Evolutionary conservation across 257 asterid genomes (phyloP).

Genomic region (Catharanthus roseus): DNA sequence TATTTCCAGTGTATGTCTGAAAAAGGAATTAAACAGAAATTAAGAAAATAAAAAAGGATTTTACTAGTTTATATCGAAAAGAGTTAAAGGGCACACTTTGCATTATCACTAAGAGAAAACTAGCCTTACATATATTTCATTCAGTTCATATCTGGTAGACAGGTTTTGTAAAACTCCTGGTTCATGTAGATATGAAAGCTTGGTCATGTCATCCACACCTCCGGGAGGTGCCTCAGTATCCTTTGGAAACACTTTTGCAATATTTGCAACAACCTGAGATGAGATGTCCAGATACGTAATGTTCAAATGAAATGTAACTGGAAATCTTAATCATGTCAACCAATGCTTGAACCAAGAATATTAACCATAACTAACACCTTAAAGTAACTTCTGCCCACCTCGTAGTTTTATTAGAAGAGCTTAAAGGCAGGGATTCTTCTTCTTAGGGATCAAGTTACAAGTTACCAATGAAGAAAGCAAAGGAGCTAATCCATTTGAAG

Average conservation of each 20-base stretch:
- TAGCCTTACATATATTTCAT: constrained; percentile 86
- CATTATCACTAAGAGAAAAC: constrained; percentile 12
- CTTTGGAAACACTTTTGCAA: constrained; percentile 80
- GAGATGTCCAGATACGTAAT: background rate
- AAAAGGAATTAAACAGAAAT: constrained; percentile 19
- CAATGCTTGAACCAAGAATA: background rate
- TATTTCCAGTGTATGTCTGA: constrained; percentile 98
- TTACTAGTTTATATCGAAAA: background rate
- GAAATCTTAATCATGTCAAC: background rate
- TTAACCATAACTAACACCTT: background rate
- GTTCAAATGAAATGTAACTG: background rate
- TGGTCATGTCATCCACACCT: constrained; percentile 99
- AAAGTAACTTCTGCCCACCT: background rate
- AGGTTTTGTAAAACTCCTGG: constrained; percentile 98
- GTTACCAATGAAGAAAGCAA: background rate
- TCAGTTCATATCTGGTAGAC: constrained; percentile 91
- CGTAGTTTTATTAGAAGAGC: background rate
- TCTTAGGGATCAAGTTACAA: background rate
- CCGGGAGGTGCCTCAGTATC: constrained; percentile 98
- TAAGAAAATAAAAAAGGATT: background rate
- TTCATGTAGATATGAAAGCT: constrained; percentile 97
- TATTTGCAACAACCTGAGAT: constrained; percentile 67
- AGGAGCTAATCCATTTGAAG: background rate
- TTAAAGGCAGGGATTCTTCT: background rate
- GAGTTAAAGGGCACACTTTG: background rate